Conservation (phyloP, 352 stramenopile genomes). For the Phytophthora colocasiae region DNA sequence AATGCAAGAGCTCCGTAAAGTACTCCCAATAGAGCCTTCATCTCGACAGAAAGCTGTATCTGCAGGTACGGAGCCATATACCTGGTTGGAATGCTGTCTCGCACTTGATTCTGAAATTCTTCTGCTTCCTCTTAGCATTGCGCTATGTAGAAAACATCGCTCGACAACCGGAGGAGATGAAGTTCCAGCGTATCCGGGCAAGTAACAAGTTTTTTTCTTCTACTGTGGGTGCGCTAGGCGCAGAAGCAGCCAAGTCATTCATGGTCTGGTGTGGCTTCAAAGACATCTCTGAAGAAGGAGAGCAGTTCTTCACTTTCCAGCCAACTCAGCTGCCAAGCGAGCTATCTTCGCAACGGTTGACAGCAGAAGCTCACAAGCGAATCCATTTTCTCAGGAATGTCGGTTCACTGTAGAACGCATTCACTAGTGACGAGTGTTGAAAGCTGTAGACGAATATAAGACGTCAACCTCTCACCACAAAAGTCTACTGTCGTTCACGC, state of each 20-base stretch:
- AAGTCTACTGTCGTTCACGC: not conserved
- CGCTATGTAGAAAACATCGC: slow-evolving; percentile 81
- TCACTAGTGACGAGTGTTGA: slow-evolving; percentile 13
- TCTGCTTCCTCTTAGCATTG: slow-evolving; percentile 31
- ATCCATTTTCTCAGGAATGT: slow-evolving; percentile 45
- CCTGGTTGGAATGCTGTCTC: not conserved
- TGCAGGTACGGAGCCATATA: slow-evolving; percentile 37
- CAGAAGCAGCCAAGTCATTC: slow-evolving; percentile 24
- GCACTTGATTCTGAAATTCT: slow-evolving; percentile 8
- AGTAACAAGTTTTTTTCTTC: slow-evolving; percentile 78
- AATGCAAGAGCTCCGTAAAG: slow-evolving; percentile 29
- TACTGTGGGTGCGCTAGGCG: slow-evolving; percentile 48
- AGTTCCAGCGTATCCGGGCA: slow-evolving; percentile 76
- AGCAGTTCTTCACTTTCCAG: slow-evolving; percentile 56
- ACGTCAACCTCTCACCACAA: no score
- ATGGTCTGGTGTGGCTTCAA: slow-evolving; percentile 71
- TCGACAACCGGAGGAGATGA: slow-evolving; percentile 52
- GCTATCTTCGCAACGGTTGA: slow-evolving; percentile 11
- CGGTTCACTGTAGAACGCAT: slow-evolving; percentile 24
- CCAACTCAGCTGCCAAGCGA: slow-evolving; percentile 13
- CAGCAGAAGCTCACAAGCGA: slow-evolving; percentile 39
- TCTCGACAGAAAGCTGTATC: slow-evolving; percentile 37
- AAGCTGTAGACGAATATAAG: not conserved
- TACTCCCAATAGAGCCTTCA: slow-evolving; percentile 24
- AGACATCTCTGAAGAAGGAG: slow-evolving; percentile 24